Base-by-base conservation (phyloP, 2,329 filamentous ascomycete genomes). In the Xylariaceae sp. region DNA sequence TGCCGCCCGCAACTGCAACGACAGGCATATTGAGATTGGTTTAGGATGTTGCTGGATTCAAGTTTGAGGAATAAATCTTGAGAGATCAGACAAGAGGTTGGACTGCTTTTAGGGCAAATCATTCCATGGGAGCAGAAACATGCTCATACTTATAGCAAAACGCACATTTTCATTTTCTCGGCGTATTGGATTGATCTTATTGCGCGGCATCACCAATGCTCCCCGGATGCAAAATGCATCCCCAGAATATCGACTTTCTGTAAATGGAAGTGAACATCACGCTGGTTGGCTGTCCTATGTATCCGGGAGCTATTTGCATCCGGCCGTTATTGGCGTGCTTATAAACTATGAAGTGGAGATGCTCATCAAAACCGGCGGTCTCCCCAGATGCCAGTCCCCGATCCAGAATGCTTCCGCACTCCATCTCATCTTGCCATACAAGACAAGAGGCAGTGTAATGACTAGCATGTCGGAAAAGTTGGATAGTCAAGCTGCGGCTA, bases 161-260 rank as follows among this genome's bases (percentile, higher is more conserved):
- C 18, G 39, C 39, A 14, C 35, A 38, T 4, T 4, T 10, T 38
- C 4, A 10, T 12, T 5, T 27, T 27, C 22, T 27, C 22, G 7
- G 7, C 22, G 22, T 38, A 19, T 42, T 47, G 45, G n/a, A n/a
- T n/a, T n/a, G n/a, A n/a, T n/a, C n/a, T n/a, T n/a, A n/a, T n/a
- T n/a, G n/a, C n/a, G n/a, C n/a, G n/a, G n/a, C n/a, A n/a, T n/a
- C n/a, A n/a, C n/a, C n/a, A 39, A 9, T 15, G 12, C 14, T 11
- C 19, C 4, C 43, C 48, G 48, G 48, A 36, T 45, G 43, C 48
- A 50, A 42, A 41, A 39, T 46, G 32, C 38, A 42, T 6, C 48
- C 48, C 42, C 41, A 22, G 41, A 14, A 7, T 40, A 14, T 5
- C 22, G 7, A 40, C 39, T 6, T 17, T 14, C 39, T 19, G 17